Evolutionary conservation across 257 asterid genomes (phyloP).

Genomic region (Solanum pennellii): DNA sequence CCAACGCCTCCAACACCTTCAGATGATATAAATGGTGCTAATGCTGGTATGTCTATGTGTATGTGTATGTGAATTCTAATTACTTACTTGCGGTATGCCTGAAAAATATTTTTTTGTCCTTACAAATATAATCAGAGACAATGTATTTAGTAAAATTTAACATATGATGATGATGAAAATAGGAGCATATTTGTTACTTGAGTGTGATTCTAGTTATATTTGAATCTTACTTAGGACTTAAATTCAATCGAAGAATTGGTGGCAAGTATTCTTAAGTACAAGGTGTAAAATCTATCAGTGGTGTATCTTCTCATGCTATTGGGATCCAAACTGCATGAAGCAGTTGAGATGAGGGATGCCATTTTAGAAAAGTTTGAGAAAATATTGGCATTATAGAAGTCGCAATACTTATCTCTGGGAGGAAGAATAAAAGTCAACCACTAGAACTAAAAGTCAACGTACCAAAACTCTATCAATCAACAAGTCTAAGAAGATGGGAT

Average conservation of each 20-base stretch:
- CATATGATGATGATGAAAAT: not conserved
- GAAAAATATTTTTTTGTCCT: not conserved
- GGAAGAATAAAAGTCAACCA: not conserved
- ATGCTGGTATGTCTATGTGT: conserved; percentile 24
- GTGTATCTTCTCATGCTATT: not conserved
- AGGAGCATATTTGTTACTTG: not conserved
- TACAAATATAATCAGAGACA: not conserved
- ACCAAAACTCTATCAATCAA: too few species aligned
- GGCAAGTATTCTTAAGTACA: not conserved
- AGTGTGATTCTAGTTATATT: not conserved
- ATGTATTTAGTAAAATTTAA: too few species aligned
- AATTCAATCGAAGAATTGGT: not conserved
- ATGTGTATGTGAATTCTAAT: not conserved
- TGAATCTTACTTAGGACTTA: not conserved
- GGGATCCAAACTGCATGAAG: not conserved
- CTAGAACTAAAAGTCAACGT: too few species aligned
- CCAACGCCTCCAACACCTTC: conserved; percentile 12
- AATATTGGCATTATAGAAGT: not conserved
- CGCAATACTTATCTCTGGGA: not conserved
- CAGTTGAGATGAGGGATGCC: not conserved
- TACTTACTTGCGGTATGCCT: not conserved
- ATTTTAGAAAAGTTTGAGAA: not conserved
- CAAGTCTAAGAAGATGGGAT: too few species aligned
- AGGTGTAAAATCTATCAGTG: not conserved
- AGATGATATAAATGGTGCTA: conserved; percentile 11